Percentiles rank a stretch among this genome's conserved stretches.
Conservation (phyloP, 1,139 yeast genomes). For the Saccharomycopsis hybrid region DNA sequence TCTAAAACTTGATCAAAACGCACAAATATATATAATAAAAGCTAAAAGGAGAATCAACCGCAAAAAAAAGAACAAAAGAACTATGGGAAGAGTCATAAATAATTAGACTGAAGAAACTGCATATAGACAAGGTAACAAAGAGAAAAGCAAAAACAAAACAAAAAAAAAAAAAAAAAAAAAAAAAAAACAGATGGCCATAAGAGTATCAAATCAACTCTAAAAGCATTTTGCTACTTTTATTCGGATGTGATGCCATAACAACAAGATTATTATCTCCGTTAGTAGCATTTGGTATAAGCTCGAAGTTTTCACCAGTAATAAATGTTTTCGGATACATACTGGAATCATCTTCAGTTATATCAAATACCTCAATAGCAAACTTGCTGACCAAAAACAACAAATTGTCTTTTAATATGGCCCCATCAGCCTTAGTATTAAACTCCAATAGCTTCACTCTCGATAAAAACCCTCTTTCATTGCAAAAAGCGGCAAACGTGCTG, state of each 20-base stretch:
- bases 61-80: too few species aligned
- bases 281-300: neutral
- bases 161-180: too few species aligned
- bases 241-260: conserved; percentile 3
- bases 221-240: neutral
- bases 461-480: conserved; percentile 20
- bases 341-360: conserved; percentile 4
- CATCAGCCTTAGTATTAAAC: conserved; percentile 11
- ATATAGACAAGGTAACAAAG: too few species aligned
- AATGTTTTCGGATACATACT: neutral
- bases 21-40: too few species aligned
- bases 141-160: too few species aligned
- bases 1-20: too few species aligned
- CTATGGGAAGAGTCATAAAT: too few species aligned
- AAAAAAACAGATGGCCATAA: too few species aligned
- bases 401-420: conserved; percentile 9
- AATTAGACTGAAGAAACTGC: too few species aligned
- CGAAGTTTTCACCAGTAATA: conserved; percentile 16
- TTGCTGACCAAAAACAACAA: conserved; percentile 11
- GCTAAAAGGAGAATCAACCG: too few species aligned
- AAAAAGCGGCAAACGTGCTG: conserved; percentile 17
- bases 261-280: conserved; percentile 1
- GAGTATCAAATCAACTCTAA: conserved; percentile 3
- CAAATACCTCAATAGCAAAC: conserved; percentile 15
- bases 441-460: conserved; percentile 13